Base-by-base conservation (phyloP, 2,329 filamentous ascomycete genomes). In the Neonectria punicea region DNA sequence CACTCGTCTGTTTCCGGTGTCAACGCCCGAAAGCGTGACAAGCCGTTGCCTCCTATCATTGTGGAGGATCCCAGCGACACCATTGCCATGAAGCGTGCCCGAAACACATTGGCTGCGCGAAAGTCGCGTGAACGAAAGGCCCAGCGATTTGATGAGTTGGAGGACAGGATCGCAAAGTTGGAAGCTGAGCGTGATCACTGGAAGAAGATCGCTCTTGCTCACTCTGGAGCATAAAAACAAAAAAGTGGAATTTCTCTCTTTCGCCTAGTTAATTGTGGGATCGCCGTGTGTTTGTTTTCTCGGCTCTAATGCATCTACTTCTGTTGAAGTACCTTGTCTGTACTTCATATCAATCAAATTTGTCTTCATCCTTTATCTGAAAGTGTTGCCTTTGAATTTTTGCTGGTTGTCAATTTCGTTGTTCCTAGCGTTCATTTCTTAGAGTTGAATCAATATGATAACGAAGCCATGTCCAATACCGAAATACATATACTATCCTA, bases 121-220 rank as follows among this genome's bases (percentile, higher is more conserved):
- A 97, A 97, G 83, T 97, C 94, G 65, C 91, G 95, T 57, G 91
- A 93, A 75, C 91, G 93, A 70, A 97, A 97, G 84, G 89, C 93
- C 62, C 86, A 91, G 77, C 88, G 90, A 72, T 85, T 95, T 66
- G 90, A 92, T 61, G 88, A 90, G 63, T 85, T 97, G 50, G 92
- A 97, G 82, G 86, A 86, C 43, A 85, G 88, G 74, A 94, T 97
- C 74, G 85, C 83, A 18, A 89, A 92, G 76, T 82, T 95, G 30
- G 85, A 90, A 78, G 84, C 85, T 44, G 89, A 90, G 76, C 85
- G 87, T 73, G 88, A 89, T 78, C 85, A 90, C 75, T 91, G 88
- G 88, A 90, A 89, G 84, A 80, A 80, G 68, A 77, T 87, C 67
- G 86, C 86, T 64, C 76, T 86, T 61, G 78, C 78, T 66, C 80